Evolutionary conservation across 495 filamentous ascomycete genomes (phyloP), one percentile per base, ranked within the genome.

Genomic region (Podospora appendiculata): DNA sequence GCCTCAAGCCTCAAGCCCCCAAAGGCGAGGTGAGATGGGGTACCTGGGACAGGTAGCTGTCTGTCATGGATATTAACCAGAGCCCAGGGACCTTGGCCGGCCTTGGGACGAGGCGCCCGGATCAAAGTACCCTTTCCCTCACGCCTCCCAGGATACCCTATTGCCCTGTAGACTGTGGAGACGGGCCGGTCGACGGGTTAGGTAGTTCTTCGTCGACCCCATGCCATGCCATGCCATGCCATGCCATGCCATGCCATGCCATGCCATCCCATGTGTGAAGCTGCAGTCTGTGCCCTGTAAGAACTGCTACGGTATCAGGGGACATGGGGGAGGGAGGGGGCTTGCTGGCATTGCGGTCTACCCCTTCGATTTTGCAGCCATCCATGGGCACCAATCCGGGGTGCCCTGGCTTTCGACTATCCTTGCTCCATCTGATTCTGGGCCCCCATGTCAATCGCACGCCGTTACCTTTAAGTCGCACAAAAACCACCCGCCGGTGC

Each of bases 391-490:
- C 48, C 55, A 50, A 51, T 5, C 61, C 58, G 60, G 65, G 65
- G 65, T 59, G 53, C 63, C 65, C 61, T 61, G 61, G 56, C 60
- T 56, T 57, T 58, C 55, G 56, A 52, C 61, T 55, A 66, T 61
- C 64, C 65, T 55, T 67, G 64, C 57, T 59, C 63, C 67, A 61
- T 62, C 65, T 25, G 25, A 25, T 25, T 25, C 25, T 59, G 58
- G 65, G 58, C 48, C 10, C 53, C 63, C 64, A 60, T 68, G 59
- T 56, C 65, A 66, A 68, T 66, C 59, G 63, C 61, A 25, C 25
- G 49, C 62, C 58, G 57, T 54, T 59, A 51, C 53, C 58, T 68
- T 70, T 66, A 71, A 76, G 72, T 75, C 68, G 73, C 74, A 77
- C 74, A 74, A 76, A 74, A 76, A 69, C 63, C 70, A 67, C 63